Conservation (phyloP, 208 protist species). For the Naegleria fowleri region DNA sequence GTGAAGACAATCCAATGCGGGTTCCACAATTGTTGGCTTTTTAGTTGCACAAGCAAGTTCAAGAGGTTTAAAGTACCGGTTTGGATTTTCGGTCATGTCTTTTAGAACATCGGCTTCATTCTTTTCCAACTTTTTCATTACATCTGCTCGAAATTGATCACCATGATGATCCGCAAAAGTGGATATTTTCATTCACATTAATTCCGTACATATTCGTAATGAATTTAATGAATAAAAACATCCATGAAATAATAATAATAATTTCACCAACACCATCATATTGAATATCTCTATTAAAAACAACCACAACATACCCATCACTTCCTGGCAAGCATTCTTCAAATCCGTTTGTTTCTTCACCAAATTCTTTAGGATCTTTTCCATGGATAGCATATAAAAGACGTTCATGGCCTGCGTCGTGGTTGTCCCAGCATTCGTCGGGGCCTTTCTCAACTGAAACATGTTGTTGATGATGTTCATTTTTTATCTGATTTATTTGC, state of each 20-base stretch:
- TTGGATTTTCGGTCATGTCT: constrained; percentile 11
- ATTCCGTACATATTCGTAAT: background rate
- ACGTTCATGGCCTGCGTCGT: background rate
- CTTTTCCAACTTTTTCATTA: constrained; percentile 5
- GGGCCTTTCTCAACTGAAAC: background rate
- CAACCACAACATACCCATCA: background rate
- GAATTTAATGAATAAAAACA: background rate
- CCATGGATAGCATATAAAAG: background rate
- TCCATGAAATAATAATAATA: background rate
- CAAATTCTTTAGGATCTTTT: background rate
- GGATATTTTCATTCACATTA: background rate
- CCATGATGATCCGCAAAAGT: no score
- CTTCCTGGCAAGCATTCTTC: background rate
- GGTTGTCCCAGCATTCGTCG: background rate
- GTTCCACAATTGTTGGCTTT: background rate
- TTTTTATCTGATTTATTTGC: background rate
- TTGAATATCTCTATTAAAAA: no score
- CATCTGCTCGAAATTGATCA: background rate
- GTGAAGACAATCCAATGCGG: constrained; percentile 18
- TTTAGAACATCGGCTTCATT: background rate
- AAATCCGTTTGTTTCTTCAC: background rate
- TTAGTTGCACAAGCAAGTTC: constrained; percentile 9
- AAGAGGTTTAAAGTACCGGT: constrained; percentile 9
- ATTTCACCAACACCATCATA: no score
- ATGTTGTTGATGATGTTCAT: background rate